phyloP scores from a whole-genome alignment of 1,284 basidiomycete species.

The Ceratobasidium papillatum region DNA sequence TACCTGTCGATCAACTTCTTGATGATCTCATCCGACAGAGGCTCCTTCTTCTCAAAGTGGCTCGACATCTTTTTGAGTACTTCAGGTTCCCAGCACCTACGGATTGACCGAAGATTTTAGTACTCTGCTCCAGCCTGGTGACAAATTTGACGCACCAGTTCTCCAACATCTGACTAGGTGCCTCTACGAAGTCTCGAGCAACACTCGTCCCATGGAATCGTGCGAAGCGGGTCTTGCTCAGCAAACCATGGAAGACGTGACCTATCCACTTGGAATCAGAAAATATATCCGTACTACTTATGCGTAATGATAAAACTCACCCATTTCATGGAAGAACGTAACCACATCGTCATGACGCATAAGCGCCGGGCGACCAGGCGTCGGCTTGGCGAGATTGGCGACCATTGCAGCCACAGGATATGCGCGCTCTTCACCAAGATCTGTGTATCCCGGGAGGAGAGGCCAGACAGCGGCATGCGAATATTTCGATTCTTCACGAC shows the following conservation, averaged over 20 bases:
- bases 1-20: slow-evolving; percentile 80
- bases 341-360: slow-evolving; percentile 77
- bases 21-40: slow-evolving; percentile 78
- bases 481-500: slow-evolving; percentile 72
- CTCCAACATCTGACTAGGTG: slow-evolving; percentile 89
- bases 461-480: slow-evolving; percentile 88
- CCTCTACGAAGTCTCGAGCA: slow-evolving; percentile 85
- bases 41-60: slow-evolving; percentile 77
- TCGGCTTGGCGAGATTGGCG: slow-evolving; percentile 85
- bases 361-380: slow-evolving; percentile 78
- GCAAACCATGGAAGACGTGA: slow-evolving; percentile 84
- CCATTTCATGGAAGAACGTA: slow-evolving; percentile 53
- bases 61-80: slow-evolving; percentile 79
- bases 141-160: slow-evolving; percentile 67
- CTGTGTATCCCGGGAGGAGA: slow-evolving; percentile 68
- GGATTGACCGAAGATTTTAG: too few relatives aligned
- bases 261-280: slow-evolving; percentile 76
- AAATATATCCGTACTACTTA: too few relatives aligned
- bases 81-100: slow-evolving; percentile 80
- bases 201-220: slow-evolving; percentile 85
- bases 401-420: slow-evolving; percentile 86
- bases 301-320: too few relatives aligned
- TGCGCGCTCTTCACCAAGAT: slow-evolving; percentile 63
- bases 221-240: slow-evolving; percentile 74
- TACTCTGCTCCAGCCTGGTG: neutral